Percentiles rank a stretch among this genome's conserved stretches.
These are phyloP conservation scores for Talinum fruticosum DNA, from an alignment of 148 eudicot genomes.

Conservation along the genomic window DNA sequence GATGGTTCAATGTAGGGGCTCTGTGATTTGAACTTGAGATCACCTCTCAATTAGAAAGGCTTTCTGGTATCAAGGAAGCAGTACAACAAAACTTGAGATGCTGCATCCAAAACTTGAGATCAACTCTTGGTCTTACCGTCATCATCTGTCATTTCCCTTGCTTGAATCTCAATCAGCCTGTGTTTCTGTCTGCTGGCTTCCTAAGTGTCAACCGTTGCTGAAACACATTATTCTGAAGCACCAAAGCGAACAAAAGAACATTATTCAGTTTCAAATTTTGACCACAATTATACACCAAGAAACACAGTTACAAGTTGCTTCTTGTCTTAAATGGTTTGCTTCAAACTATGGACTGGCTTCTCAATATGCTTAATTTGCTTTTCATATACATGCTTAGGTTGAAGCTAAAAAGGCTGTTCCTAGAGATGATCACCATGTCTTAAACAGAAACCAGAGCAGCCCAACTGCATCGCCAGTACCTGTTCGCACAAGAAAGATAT, in stretches of 20 bases:
- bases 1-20: too few relatives aligned
- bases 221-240: not conserved
- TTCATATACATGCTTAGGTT: slow-evolving; percentile 44
- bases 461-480: slow-evolving; percentile 77
- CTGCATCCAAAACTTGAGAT: too few relatives aligned
- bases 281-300: not conserved
- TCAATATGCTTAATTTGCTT: not conserved
- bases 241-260: too few relatives aligned
- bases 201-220: not conserved
- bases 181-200: not conserved
- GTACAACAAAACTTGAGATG: too few relatives aligned
- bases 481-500: slow-evolving; percentile 81
- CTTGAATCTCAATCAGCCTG: not conserved
- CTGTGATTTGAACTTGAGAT: too few relatives aligned
- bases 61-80: too few relatives aligned
- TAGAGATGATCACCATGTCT: slow-evolving; percentile 71
- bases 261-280: not conserved
- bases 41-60: not conserved
- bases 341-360: not conserved
- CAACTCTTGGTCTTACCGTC: not conserved
- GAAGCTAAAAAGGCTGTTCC: slow-evolving; percentile 99
- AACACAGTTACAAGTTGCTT: not conserved
- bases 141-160: not conserved
- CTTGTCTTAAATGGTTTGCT: not conserved
- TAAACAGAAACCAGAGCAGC: slow-evolving; percentile 56